phyloP scores from a whole-genome alignment of 495 filamentous ascomycete species.

The Penicillium mononematosum region DNA sequence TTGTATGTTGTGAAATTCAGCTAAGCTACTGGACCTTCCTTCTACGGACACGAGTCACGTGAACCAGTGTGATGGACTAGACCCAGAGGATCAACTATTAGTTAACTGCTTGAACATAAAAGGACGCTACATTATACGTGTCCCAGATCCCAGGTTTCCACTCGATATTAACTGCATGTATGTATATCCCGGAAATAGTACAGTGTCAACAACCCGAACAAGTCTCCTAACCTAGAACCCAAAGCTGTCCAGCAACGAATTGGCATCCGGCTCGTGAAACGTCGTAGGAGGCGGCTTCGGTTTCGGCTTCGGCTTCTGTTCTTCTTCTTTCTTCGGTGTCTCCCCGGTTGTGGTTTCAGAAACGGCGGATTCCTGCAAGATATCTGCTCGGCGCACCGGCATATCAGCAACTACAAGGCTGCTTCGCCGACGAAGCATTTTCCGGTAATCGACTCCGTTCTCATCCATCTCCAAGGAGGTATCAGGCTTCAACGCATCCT shows the following conservation, averaged over 20 bases:
- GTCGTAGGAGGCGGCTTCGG: constrained; percentile 68
- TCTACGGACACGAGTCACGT: not conserved
- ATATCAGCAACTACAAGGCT: constrained; percentile 81
- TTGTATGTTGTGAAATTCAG: no score
- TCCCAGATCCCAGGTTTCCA: not conserved
- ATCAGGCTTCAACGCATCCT: constrained; percentile 23
- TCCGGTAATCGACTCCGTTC: constrained; percentile 58
- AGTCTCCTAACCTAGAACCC: constrained; percentile 51
- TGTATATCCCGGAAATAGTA: constrained; percentile 8
- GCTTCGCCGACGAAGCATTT: constrained; percentile 67
- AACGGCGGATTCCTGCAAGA: constrained; percentile 8
- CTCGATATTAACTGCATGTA: constrained; percentile 9
- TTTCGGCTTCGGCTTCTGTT: constrained; percentile 24
- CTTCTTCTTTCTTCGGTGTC: constrained; percentile 12
- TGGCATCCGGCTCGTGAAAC: constrained; percentile 89
- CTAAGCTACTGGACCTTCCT: no score
- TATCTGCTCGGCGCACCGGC: constrained; percentile 39
- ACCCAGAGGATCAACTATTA: not conserved
- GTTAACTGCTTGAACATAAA: not conserved
- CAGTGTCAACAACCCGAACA: constrained; percentile 8
- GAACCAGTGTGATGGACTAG: not conserved
- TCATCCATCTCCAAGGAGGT: constrained; percentile 33
- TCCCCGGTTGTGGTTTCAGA: constrained; percentile 20
- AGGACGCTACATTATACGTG: not conserved
- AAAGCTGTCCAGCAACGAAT: constrained; percentile 76